These are phyloP conservation scores for Ganoderma leucocontextum DNA, from an alignment of 1,284 basidiomycete genomes.

Conservation along the genomic window DNA sequence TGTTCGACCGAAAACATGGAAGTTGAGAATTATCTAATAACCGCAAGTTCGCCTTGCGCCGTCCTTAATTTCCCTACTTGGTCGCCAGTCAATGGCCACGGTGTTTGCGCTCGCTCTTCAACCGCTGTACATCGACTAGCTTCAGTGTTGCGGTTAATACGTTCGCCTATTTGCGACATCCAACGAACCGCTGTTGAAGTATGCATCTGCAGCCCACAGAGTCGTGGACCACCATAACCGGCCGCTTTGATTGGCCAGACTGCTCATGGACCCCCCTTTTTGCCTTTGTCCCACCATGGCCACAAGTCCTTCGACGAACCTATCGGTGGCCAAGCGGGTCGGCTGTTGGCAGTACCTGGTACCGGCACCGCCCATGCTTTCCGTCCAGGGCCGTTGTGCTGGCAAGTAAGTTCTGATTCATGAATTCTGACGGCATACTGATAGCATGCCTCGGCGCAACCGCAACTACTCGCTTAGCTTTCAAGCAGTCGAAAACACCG, in stretches of 20 bases:
- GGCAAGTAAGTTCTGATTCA: background rate
- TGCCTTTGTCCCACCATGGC: background rate
- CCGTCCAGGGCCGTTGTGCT: background rate
- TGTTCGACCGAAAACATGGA: background rate
- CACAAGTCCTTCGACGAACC: background rate
- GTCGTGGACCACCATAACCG: background rate
- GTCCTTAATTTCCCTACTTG: background rate
- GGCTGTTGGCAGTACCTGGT: background rate
- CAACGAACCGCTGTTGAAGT: background rate
- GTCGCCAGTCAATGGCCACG: background rate
- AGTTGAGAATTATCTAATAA: background rate
- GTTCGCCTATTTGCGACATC: background rate
- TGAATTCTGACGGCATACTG: background rate
- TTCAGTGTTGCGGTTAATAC: background rate
- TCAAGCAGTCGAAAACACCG: background rate
- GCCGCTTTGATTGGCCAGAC: background rate
- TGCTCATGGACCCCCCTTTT: background rate
- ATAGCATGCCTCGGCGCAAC: background rate
- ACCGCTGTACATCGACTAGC: background rate
- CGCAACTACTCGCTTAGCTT: background rate
- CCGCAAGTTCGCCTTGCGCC: background rate
- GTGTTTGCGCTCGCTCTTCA: background rate
- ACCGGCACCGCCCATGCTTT: background rate
- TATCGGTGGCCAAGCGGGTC: background rate
- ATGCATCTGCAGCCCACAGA: too few species aligned